Evolutionary conservation across 2,329 filamentous ascomycete species (phyloP), one percentile per base, ranked within the genome.

Genomic region (Triangularia setosa): DNA sequence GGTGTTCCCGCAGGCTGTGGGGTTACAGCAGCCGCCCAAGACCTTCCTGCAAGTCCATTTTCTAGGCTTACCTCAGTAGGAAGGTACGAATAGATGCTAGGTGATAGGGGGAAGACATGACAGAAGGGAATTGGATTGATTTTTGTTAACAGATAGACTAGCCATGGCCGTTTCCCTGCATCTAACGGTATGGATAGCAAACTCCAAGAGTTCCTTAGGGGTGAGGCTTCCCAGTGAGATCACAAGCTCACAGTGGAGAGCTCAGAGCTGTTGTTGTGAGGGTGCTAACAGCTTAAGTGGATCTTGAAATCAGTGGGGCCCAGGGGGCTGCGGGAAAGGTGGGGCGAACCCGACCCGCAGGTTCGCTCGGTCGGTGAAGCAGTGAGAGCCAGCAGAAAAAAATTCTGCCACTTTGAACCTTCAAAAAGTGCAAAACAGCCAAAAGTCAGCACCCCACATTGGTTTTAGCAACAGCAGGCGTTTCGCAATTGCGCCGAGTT

Each of bases 361-460:
- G 52, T 27, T 24, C 23, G 28, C 52, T 25, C 12, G 30, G 59
- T 55, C 52, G 25, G 56, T n/a, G 35, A 56, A 40, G 56, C 35
- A 53, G 52, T 6, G 24, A 55, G 14, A 16, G 52, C 23, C 35
- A 27, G 61, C 35, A 58, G 67, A 68, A 69, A 69, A n/a, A 67
- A 65, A 63, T 68, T 68, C 64, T 69, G 64, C 66, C 61, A 21
- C 62, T 60, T 48, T 48, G 48, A 33, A 60, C 16, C 40, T 23
- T 54, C 56, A 11, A 55, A 28, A 24, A n/a, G 23, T 28, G 9
- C 35, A 40, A 40, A 4, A 12, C 35, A 40, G 16, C 52, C 52
- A 55, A 35, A 58, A 65, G 55, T 61, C 35, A 55, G 55, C 27
- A 40, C 18, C 52, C 52, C 52, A 24, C 52, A 55, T 55, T 28